Evolutionary conservation across 345 rosid species (phyloP), one percentile per base, ranked within the genome.

Genomic region (Eucalyptus leucophloia): DNA sequence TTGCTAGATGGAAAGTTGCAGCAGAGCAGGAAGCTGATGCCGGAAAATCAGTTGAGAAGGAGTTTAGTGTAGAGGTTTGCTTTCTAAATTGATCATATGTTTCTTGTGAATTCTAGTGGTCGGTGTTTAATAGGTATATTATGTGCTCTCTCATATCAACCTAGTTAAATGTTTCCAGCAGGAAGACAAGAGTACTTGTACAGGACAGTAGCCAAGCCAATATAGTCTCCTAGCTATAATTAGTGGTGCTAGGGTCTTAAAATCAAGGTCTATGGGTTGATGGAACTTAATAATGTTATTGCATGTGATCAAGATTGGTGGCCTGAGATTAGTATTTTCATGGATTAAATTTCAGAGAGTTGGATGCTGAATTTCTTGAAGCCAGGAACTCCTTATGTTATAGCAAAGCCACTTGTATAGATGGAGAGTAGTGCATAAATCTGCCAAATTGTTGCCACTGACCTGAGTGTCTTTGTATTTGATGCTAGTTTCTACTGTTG

Each of bases 21-120:
- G 99, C 99, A 80, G 99, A 97, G 94, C 95, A 98, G 89, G 99
- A 97, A 92, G 99, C 99, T 90, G 99, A 97, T 91, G 99, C 99
- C 23, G 99, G 99, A 80, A 92, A 96, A 94, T 98, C 97, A 88
- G 95, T 98, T 91, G 99, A 98, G 91, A 97, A 94, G 90, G 98
- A 97, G 86, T 94, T 94, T 90, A 88, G 93, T 19, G 91, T 95
- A 62, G 96, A 96, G 98, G 99, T 97, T 90, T 89, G 92, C 89
- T 86, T 86, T 26, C 87, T 40, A 9, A 14, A 17, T 80, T 86
- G 45, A 50, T 49, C 26, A 37, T 44, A 37, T 50, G 19, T 88
- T 69, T 37, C 28, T 37, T 77, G 30, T 77, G 83, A 77, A 77
- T 77, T 19, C 4, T 7, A 77, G 9, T 40, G 47, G 47, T 77